phyloP scores from a whole-genome alignment of 1,284 basidiomycete genomes.

The Trametes versicolor region DNA sequence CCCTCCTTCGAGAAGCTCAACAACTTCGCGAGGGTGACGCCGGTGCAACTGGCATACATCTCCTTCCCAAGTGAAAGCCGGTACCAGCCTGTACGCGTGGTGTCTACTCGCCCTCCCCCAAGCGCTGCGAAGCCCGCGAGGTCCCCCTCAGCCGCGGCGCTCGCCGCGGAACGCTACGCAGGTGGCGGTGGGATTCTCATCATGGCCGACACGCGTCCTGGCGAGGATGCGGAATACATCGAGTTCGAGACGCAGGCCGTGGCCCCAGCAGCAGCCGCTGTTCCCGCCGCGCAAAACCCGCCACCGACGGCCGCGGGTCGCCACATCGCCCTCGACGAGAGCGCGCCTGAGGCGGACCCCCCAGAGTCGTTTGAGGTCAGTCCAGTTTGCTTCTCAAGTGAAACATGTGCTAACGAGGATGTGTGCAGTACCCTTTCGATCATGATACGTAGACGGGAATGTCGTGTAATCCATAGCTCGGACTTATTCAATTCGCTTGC shows the following conservation, averaged over 20 bases:
- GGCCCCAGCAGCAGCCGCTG: conserved; percentile 46
- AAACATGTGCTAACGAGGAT: conserved; percentile 23
- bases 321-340: conserved; percentile 75
- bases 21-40: conserved; percentile 95
- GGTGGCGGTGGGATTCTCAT: conserved; percentile 89
- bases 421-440: conserved; percentile 69
- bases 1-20: conserved; percentile 79
- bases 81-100: conserved; percentile 91
- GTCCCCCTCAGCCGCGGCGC: conserved; percentile 40
- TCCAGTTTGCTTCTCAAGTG: conserved; percentile 32
- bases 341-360: conserved; percentile 77
- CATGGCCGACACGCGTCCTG: conserved; percentile 73
- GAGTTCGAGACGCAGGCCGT: conserved; percentile 66
- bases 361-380: conserved; percentile 85
- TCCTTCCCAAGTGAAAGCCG: conserved; percentile 82
- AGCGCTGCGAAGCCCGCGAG: conserved; percentile 46
- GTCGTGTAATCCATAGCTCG: conserved; percentile 31
- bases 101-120: conserved; percentile 61
- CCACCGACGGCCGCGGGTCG: conserved; percentile 42
- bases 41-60: conserved; percentile 88
- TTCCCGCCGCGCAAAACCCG: conserved; percentile 30
- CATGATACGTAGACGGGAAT: conserved; percentile 57
- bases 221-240: conserved; percentile 77
- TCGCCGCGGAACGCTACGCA: conserved; percentile 67
- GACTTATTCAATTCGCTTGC: conserved; percentile 33